Conservation (phyloP, 208 protist genomes). For the Wallacemonas rigidus region DNA sequence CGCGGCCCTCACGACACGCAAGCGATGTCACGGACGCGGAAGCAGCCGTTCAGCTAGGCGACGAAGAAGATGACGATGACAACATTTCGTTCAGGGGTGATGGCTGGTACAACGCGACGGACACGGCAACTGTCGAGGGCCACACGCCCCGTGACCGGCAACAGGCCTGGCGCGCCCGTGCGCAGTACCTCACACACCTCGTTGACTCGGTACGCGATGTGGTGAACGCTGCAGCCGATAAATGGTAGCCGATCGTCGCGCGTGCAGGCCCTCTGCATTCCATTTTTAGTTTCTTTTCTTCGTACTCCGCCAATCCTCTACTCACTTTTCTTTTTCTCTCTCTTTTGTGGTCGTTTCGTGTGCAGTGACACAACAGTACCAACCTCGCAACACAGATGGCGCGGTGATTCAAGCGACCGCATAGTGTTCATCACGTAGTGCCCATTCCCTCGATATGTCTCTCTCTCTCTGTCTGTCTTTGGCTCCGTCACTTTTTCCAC, state of each 20-base stretch:
- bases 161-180: background rate
- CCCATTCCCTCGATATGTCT: too few species aligned
- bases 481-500: too few species aligned
- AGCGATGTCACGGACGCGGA: background rate
- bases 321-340: constrained; percentile 3
- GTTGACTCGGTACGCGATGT: constrained; percentile 26
- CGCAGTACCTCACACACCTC: constrained; percentile 8
- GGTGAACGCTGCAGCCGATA: constrained; percentile 12
- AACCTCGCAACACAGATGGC: too few species aligned
- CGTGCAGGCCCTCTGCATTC: too few species aligned
- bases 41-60: background rate
- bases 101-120: constrained; percentile 6
- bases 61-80: constrained; percentile 10
- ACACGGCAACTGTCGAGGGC: background rate
- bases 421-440: too few species aligned
- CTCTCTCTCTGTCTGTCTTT: too few species aligned
- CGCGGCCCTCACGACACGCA: background rate
- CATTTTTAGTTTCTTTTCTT: too few species aligned
- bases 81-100: background rate
- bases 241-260: background rate
- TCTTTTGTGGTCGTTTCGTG: constrained; percentile 18
- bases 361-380: background rate
- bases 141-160: constrained; percentile 4
- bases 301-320: too few species aligned
- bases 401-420: too few species aligned